Evolutionary conservation across 257 asterid genomes (phyloP), one percentile per base, ranked within the genome.

Genomic region (Solanum sitiens): DNA sequence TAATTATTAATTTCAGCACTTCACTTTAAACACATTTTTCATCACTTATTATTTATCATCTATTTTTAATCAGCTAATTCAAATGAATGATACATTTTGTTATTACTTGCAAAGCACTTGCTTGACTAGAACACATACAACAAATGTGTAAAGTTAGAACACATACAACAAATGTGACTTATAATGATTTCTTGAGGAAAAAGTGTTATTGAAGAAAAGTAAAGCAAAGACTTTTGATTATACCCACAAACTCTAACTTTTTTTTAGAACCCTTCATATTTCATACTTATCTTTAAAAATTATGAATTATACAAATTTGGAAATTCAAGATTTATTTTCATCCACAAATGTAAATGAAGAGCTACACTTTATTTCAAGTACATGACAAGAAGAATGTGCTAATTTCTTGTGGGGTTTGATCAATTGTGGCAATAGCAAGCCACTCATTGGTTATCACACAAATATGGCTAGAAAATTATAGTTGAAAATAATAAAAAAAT

Each of bases 391-490:
- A 80, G 85, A 80, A 47, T 16, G 44, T 47, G 85, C 30, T 80
- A 18, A 80, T 80, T 47, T 47, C 25, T 23, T 5, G 91, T 90
- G 92, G 95, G 91, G 86, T 87, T 80, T 87, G 83, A 14, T 50
- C 70, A 40, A 80, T 75, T 91, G 61, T 71, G 77, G 90, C 86
- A 89, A 89, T 88, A 86, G 68, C 89, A 94, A 88, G 74, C 93
- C 96, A 94, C 91, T 61, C 93, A 89, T 59, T 85, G 88, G 85
- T 91, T 90, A 92, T 93, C 93, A 87, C 84, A 73, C 32, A 65
- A 88, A 89, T 53, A 84, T 87, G 91, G 91, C 91, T 89, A 65
- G 86, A 87, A 77, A 40, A 21, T 59, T 20, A 9, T 16, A 59
- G 11, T 33, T 7, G 8, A 83, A 56, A 83, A 47, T 10, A 30